Percentiles rank a stretch among this genome's conserved stretches.
These are phyloP conservation scores for Butyriboletus regius DNA, from an alignment of 1,284 basidiomycete genomes.

Conservation along the genomic window DNA sequence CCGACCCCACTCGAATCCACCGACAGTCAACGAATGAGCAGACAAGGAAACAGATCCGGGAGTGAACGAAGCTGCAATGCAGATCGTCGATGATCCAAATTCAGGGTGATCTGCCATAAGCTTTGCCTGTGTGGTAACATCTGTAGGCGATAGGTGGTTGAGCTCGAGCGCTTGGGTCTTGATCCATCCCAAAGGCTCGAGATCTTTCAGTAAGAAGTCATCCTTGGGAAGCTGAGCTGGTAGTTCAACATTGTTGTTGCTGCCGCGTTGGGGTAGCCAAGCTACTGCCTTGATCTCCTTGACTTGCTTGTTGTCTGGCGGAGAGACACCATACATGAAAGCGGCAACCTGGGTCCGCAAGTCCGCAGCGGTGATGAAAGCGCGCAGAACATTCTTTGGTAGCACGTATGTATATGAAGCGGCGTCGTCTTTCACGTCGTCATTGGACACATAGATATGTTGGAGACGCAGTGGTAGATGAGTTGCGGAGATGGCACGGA, in stretches of 20 bases:
- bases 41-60: conserved; percentile 95
- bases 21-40: conserved; percentile 80
- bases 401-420: conserved; percentile 90
- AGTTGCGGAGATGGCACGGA: conserved; percentile 91
- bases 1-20: conserved; percentile 97
- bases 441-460: conserved; percentile 98
- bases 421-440: conserved; percentile 96
- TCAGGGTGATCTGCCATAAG: conserved; percentile 94
- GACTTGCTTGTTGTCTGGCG: conserved; percentile 94
- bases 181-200: conserved; percentile 95
- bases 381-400: conserved; percentile 93
- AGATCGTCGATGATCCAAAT: conserved; percentile 90
- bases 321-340: conserved; percentile 87
- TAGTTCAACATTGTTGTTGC: conserved; percentile 86
- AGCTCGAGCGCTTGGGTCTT: conserved; percentile 93
- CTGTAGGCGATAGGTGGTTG: conserved; percentile 83
- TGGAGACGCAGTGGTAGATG: conserved; percentile 93
- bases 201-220: conserved; percentile 88
- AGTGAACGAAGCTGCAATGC: conserved; percentile 91
- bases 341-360: conserved; percentile 93
- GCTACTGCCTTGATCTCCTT: conserved; percentile 97
- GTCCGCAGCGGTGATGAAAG: conserved; percentile 91
- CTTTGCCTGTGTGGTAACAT: conserved; percentile 93
- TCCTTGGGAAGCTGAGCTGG: conserved; percentile 82
- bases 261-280: conserved; percentile 94